Base-by-base conservation (phyloP, 345 rosid species). In the Eucalyptus rudis region DNA sequence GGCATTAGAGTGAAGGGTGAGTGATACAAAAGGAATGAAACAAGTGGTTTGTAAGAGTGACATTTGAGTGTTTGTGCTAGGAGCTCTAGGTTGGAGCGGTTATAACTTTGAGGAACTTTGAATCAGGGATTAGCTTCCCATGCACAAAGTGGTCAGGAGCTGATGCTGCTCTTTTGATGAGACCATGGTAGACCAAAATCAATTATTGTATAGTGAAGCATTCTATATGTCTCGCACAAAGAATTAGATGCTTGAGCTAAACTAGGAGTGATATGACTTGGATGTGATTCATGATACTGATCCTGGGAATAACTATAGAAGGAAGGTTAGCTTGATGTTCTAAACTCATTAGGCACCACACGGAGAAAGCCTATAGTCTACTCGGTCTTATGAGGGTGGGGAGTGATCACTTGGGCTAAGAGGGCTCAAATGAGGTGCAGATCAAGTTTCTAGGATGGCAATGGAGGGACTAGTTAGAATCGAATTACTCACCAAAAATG, bases 141-240 rank as follows among this genome's bases (percentile, higher is more conserved):
- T 56, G 29, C 29, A 56, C 62, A 56, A 56, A 56, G 0, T 24
- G 1, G 29, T 56, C 6, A 56, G 5, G 1, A 56, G 9, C 2
- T 3, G 24, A 52, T 52, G 58, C 0, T 52, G 0, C 58, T 52
- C 10, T 52, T 22, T 22, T 24, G 27, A 24, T 56, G 62, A 24
- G 5, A 24, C 1, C 29, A 56, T 22, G 13, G 3, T 1, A 24
- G 1, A 11, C 12, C 1, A 1, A 56, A 56, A 56, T 56, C 62
- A 56, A 10, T 56, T 56, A 4, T 56, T 24, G 13, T 56, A 24
- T 5, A 9, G 29, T 56, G 62, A 56, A 56, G 62, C 13, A 4
- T 56, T 56, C 29, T 56, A 22, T 56, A 56, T 24, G 62, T 24
- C 62, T 24, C 13, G 1, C 13, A 4, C 13, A 24, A 56, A 10